Evolutionary conservation across 768 basidiomycete genomes (phyloP), one percentile per base, ranked within the genome.

Genomic region (Mrakia frigida): DNA sequence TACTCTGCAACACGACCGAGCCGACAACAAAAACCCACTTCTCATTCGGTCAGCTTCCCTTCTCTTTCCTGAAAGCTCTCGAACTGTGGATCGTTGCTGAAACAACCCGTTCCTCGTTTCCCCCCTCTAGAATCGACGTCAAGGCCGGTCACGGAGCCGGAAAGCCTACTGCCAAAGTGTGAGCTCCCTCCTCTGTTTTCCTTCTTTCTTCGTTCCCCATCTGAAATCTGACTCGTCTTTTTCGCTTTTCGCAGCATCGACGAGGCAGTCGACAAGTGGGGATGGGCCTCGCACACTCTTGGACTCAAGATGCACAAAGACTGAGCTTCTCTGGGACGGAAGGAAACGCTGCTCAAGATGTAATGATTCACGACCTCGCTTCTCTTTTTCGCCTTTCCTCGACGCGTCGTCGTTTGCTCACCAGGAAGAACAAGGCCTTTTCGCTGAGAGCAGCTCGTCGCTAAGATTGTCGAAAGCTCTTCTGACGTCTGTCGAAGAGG

Each of bases 261-360:
- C 81, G 91, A 92, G 79, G 87, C 88, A 5, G 89, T 89, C 1
- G 92, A 92, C 80, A 91, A 90, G 82, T 92, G 88, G 86, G 88
- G 90, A 69, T 92, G 92, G 80, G 89, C 89, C 39, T 89, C 88
- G 13, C 89, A 91, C 80, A 87, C 88, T 14, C 82, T 92, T 50
- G 90, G 89, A 52, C 83, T 87, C 43, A 84, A 83, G 71, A 83
- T 76, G 18, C 59, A 52, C 50, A 52, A 72, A 6, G 59, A 63
- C 35, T n/a, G 67, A 69, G 11, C 46, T 18, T 18, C 2, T 50
- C 46, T 4, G 9, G 11, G 6, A 21, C 46, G 46, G 11, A 18
- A 50, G 46, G 46, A 50, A 50, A 2, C 13, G 46, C 18, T 50
- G 13, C 46, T 50, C 46, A 21, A 50, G 14, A 50, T 50, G 14